Evolutionary conservation across 495 filamentous ascomycete species (phyloP), one percentile per base, ranked within the genome.

Genomic region (Diplogelasinospora grovesii): DNA sequence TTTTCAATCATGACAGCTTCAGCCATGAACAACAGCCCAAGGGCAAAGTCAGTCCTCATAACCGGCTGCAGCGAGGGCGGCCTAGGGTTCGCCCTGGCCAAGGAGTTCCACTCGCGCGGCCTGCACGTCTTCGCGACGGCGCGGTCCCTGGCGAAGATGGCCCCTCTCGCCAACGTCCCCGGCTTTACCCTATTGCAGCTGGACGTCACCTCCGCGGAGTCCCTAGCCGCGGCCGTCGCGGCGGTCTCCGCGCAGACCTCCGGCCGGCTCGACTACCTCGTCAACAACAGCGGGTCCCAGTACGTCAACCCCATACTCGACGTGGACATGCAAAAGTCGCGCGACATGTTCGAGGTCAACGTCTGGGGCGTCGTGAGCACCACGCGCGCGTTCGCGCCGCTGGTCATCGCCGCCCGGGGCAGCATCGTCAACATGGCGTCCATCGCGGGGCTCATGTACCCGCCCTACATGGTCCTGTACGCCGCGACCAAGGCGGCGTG

Each of bases 211-310:
- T 50, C 49, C 11, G 31, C 31, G 2, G 40, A 34, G 1, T 61
- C 58, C 4, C 65, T 74, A 36, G 30, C 35, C n/a, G 31, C 41
- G 0, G 57, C 59, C 5, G 60, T 63, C 19, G 53, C 60, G 7
- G 33, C 6, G 1, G 47, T 58, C 14, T 35, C 26, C 7, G 23
- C 32, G 5, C 7, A 27, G 10, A 66, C 61, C 0, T 54, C 46
- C 10, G 57, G 54, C 13, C 56, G 44, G 18, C 56, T 76, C 3
- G 59, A 67, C 33, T 52, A 63, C 19, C 58, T 77, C 11, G 57
- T 75, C n/a, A 75, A 75, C 43, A 73, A 73, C 46, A 63, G 68
- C 22, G 70, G 63, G 5, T 29, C 32, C 45, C 41, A 28, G 58
- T 53, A 65, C 45, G 46, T 49, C 52, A 65, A 65, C 52, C 66